These are phyloP conservation scores for Cercospora canescens DNA, from an alignment of 2,329 filamentous ascomycete genomes.

Conservation along the genomic window DNA sequence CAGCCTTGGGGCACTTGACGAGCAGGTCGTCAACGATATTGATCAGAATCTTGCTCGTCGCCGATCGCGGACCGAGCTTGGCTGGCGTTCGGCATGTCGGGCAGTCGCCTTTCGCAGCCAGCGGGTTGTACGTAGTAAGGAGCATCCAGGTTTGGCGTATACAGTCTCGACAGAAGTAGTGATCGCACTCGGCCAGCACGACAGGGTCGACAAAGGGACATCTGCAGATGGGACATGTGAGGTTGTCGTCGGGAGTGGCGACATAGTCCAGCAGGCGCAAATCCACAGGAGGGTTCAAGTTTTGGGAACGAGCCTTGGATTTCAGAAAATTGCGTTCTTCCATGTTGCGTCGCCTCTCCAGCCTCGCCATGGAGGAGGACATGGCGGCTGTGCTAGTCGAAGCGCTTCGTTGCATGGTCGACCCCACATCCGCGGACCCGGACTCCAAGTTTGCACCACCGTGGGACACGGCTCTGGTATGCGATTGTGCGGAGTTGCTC, in stretches of 20 bases:
- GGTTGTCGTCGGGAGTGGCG: constrained; percentile 56
- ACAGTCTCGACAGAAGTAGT: constrained; percentile 64
- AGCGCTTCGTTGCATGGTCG: constrained; percentile 17
- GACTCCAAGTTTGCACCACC: background rate
- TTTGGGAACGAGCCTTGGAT: constrained; percentile 28
- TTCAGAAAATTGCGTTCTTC: constrained; percentile 33
- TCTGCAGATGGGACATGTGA: constrained; percentile 66
- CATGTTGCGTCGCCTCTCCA: constrained; percentile 35
- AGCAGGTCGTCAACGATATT: constrained; percentile 63
- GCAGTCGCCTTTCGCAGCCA: constrained; percentile 45
- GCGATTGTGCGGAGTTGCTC: constrained; percentile 9
- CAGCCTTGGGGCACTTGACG: constrained; percentile 59
- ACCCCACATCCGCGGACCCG: constrained; percentile 2
- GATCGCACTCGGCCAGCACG: constrained; percentile 58
- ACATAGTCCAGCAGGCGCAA: constrained; percentile 60
- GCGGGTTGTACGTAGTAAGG: constrained; percentile 34
- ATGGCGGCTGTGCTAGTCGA: constrained; percentile 14
- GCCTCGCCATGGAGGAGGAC: constrained; percentile 28
- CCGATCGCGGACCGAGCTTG: constrained; percentile 39
- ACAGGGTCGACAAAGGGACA: constrained; percentile 62
- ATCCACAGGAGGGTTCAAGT: constrained; percentile 48
- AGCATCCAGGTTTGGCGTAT: constrained; percentile 51
- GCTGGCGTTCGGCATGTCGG: constrained; percentile 56
- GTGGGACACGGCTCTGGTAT: constrained; percentile 16
- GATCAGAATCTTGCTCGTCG: constrained; percentile 54